Conservation (phyloP, 371 early-diverging fungal species). For the Rhizopus delemar region DNA sequence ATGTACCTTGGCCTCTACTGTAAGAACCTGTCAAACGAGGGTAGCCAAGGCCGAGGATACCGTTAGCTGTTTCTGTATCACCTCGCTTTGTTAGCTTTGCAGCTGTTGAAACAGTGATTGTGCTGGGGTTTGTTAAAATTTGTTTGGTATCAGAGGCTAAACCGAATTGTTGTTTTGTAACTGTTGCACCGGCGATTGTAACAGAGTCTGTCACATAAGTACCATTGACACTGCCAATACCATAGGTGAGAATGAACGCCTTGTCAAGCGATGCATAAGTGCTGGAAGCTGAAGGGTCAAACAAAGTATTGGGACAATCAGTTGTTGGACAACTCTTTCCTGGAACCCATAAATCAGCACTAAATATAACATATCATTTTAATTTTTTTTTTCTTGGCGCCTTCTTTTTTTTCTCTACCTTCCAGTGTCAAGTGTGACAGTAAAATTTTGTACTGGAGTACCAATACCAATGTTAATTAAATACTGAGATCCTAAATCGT, state of each 20-base stretch:
- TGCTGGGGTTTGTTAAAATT: constrained; percentile 38
- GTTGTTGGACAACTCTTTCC: constrained; percentile 34
- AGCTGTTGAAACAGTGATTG: constrained; percentile 18
- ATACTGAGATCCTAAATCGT: constrained; percentile 42
- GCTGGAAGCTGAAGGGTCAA: constrained; percentile 27
- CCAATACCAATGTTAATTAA: constrained; percentile 40
- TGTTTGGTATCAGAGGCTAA: constrained; percentile 31
- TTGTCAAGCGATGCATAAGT: constrained; percentile 29
- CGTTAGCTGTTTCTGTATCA: constrained; percentile 26
- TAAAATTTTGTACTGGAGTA: constrained; percentile 43
- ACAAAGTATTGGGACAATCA: constrained; percentile 40
- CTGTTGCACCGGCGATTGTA: constrained; percentile 32
- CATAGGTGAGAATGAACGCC: constrained; percentile 34
- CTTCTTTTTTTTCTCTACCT: constrained; percentile 30
- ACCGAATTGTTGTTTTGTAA: constrained; percentile 47
- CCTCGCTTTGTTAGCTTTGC: constrained; percentile 1
- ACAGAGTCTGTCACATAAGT: constrained; percentile 46
- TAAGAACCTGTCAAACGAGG: constrained; percentile 38
- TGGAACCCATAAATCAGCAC: constrained; percentile 54
- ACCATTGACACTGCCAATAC: constrained; percentile 47
- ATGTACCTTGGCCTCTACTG: constrained; percentile 23
- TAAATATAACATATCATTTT: constrained; percentile 1
- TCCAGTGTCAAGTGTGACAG: constrained; percentile 50
- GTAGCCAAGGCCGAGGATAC: constrained; percentile 51
- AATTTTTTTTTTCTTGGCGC: constrained; percentile 2